Conservation (phyloP, 306 rosid genomes). For the Bauhinia variegata region DNA sequence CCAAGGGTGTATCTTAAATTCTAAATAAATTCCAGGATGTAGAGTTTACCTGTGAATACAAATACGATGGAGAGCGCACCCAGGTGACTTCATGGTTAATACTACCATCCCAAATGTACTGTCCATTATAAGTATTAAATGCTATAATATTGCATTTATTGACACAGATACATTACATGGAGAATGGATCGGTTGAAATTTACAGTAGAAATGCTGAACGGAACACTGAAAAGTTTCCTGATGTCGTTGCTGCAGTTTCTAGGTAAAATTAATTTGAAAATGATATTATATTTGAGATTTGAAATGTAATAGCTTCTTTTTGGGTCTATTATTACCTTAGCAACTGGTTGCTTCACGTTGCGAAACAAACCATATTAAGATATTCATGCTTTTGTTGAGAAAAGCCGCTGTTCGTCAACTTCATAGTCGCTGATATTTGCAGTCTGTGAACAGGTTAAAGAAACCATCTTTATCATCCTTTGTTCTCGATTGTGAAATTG, state of each 20-base stretch:
- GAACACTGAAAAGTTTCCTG: slow-evolving; percentile 91
- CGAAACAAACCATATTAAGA: slow-evolving; percentile 1
- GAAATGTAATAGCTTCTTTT: slow-evolving; percentile 21
- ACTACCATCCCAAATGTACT: slow-evolving; percentile 16
- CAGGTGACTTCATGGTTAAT: slow-evolving; percentile 63
- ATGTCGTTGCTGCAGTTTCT: slow-evolving; percentile 70
- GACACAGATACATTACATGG: slow-evolving; percentile 89
- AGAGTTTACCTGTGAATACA: slow-evolving; percentile 92
- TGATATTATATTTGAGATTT: slow-evolving; percentile 1
- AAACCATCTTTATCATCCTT: slow-evolving; percentile 77
- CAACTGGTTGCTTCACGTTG: neutral
- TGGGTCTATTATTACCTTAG: slow-evolving; percentile 14
- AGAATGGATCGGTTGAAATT: slow-evolving; percentile 78
- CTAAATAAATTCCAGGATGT: slow-evolving; percentile 76
- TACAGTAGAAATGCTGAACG: slow-evolving; percentile 95
- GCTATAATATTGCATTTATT: slow-evolving; percentile 33
- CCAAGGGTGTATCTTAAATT: slow-evolving; percentile 79
- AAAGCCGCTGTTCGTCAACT: slow-evolving; percentile 2
- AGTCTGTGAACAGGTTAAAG: slow-evolving; percentile 68
- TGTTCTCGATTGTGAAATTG: slow-evolving; percentile 91
- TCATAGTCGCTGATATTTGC: slow-evolving; percentile 41
- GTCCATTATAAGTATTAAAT: slow-evolving; percentile 57
- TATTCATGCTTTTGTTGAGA: slow-evolving; percentile 27
- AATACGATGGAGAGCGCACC: slow-evolving; percentile 95
- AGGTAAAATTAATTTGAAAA: slow-evolving; percentile 49